Evolutionary conservation across 2,329 filamentous ascomycete genomes (phyloP), one percentile per base, ranked within the genome.

Genomic region (Aureobasidium pullulans): DNA sequence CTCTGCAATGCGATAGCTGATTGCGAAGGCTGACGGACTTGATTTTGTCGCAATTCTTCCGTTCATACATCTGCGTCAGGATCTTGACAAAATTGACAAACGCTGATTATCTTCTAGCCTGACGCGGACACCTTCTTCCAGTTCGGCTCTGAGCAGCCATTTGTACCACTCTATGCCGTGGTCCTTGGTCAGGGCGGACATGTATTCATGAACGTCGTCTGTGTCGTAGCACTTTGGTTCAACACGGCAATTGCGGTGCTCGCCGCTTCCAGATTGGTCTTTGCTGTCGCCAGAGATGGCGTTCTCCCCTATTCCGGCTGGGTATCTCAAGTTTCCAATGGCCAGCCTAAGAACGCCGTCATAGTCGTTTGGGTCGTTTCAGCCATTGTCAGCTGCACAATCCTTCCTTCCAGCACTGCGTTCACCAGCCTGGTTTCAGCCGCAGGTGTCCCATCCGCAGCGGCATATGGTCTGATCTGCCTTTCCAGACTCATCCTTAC

Each of bases 221-320:
- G 79, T 71, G 72, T 82, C 34, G 46, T 74, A 10, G 72, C 71
- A 2, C 66, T 73, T 13, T 68, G 73, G 66, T 79, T 83, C 71
- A 84, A 84, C 68, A 84, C 81, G 1, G 81, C 81, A 0, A 81
- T 84, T 58, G 81, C 81, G 16, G 78, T 83, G 43, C 76, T 83
- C 15, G 82, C 82, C 11, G 79, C 80, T 15, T 84, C 82, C 3
- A 78, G 82, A n/a, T 74, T 84, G 1, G 81, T 85, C 63, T 85
- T 84, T 66, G 83, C 82, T 43, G 82, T 85, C 4, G 83, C 83
- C 32, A 77, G 82, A 47, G 83, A 85, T 65, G 81, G 82, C 39
- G 81, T 85, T 23, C 72, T 85, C 2, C 82, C 83, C 0, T 84
- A 79, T 70, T 84, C 81, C 1, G 66, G 75, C 42, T 83, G 82